Base-by-base conservation (phyloP, 345 rosid species). In the Bruguiera parviflora region DNA sequence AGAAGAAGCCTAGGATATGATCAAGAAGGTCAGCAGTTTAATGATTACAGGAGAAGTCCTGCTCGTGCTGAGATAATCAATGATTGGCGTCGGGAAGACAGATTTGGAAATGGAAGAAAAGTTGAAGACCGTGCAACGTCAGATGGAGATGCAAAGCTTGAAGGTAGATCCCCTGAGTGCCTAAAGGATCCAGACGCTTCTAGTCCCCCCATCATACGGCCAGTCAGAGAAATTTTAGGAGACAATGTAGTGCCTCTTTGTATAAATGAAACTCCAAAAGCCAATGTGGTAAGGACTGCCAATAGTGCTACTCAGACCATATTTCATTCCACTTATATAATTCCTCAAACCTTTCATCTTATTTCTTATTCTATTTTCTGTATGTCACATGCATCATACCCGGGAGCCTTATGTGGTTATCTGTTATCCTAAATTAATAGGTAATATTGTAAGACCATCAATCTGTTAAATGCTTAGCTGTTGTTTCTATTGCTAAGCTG, bases 81-180 rank as follows among this genome's bases (percentile, higher is more conserved):
- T 81, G 99, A 92, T 79, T 95, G 99, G 98, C 94, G 86, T 62
- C 83, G 92, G 58, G 97, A 92, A 55, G 96, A 90, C 75, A 95
- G 97, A 81, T 95, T 92, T 82, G 91, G 86, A 37, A 87, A 90
- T 72, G 89, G 85, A 47, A 80, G 72, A 75, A 85, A 81, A 78
- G 61, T 70, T 75, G 95, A 85, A 21, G 89, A 89, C 52, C 81
- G 78, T 35, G 77, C 85, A 71, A 37, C 43, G 28, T 83, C 84
- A 58, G 90, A 87, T 65, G 87, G 83, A 74, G 90, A 85, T 37
- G 77, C 79, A 37, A 87, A 77, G 80, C 71, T 74, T 29, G 90
- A 82, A 74, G 85, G 87, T 72, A 85, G 82, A 55, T 90, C 96
- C 71, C 97, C 96, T 71, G 98, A 92, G 46, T 87, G 75, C 61